Base-by-base conservation (phyloP, 768 basidiomycete species). In the Kockovaella imperatae region DNA sequence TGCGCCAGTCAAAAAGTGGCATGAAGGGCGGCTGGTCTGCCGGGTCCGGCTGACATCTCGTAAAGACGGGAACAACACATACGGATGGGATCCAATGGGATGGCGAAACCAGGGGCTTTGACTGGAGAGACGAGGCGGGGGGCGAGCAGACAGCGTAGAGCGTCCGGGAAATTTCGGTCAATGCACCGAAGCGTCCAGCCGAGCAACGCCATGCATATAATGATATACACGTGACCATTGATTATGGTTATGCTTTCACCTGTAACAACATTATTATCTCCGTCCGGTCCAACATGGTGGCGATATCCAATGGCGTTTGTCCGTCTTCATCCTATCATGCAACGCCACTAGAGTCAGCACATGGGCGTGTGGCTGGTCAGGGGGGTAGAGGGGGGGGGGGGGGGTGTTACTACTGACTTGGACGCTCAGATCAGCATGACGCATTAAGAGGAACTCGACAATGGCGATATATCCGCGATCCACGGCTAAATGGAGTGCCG, bases 401-500 rank as follows among this genome's bases (percentile, higher is more conserved):
- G 5, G 28, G n/a, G 8, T n/a, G 21, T 15, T 18, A 25, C 13
- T 15, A 38, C 56, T 35, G 53, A 86, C 89, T 78, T 83, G 81
- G 35, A 84, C 71, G 26, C 70, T 69, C 35, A 60, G 67, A 57
- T 87, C 79, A 4, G 83, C 88, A 3, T 86, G 87, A 42, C 75
- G 73, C 18, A 74, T 57, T 17, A 90, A 64, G 32, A 95, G 70
- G 4, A 81, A 47, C 54, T 76, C 71, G 1, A 84, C 83, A 2
- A 79, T 72, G 0, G 75, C 73, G 5, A 74, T 46, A 59, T 81
- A 76, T 1, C 90, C 90, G 61, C 89, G 75, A 68, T 95, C 90
- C 23, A 82, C 80, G 4, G 90, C 89, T 0, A 91, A 75, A 59
- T 95, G 90, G 17, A 95, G 71, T 6, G 89, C 77, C 0, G 88